Conservation (phyloP, 1,284 basidiomycete genomes). For the Leccinum pallidistipes region DNA sequence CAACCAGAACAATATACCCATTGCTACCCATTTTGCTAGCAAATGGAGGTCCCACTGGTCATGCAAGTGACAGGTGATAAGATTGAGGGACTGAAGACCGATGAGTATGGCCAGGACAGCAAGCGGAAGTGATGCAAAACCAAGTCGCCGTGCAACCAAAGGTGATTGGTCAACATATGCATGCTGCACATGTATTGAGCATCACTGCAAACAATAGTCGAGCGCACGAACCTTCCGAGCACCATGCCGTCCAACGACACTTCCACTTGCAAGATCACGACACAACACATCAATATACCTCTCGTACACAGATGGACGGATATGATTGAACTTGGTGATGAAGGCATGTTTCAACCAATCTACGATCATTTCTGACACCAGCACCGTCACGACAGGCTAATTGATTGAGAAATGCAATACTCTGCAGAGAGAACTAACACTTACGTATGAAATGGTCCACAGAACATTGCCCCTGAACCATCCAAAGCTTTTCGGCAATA, state of each 20-base stretch:
- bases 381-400: constrained; percentile 89
- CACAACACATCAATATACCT: constrained; percentile 96
- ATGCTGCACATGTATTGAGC: constrained; percentile 48
- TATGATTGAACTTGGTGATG: constrained; percentile 97
- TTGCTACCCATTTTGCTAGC: constrained; percentile 63
- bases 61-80: constrained; percentile 51
- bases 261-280: constrained; percentile 87
- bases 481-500: constrained; percentile 83
- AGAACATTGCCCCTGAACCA: constrained; percentile 79
- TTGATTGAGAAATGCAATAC: constrained; percentile 1
- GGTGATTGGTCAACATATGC: constrained; percentile 96
- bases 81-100: constrained; percentile 75
- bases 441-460: constrained; percentile 89
- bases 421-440: constrained; percentile 29
- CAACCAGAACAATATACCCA: constrained; percentile 75
- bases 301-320: constrained; percentile 93
- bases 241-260: constrained; percentile 63
- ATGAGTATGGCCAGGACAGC: constrained; percentile 91
- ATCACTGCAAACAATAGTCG: background rate
- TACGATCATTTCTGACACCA: constrained; percentile 91
- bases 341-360: constrained; percentile 99
- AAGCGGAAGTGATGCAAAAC: constrained; percentile 91
- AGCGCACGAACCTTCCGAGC: constrained; percentile 60
- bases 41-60: constrained; percentile 35
- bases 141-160: constrained; percentile 89